Evolutionary conservation across 2,329 filamentous ascomycete species (phyloP), one percentile per base, ranked within the genome.

Genomic region (Penicillium sp.): DNA sequence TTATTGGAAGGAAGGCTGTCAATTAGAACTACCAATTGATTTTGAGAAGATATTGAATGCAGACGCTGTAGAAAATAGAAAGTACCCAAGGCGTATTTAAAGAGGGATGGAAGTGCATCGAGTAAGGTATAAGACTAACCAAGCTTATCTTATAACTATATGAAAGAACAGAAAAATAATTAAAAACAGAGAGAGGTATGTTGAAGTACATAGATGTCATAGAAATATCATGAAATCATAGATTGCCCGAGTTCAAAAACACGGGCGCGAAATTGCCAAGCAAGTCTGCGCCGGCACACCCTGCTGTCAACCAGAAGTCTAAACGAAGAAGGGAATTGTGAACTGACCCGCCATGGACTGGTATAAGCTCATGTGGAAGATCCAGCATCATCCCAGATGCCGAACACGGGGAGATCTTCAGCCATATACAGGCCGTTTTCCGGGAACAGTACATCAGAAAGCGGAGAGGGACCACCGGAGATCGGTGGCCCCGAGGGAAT

Each of bases 371-470:
- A 37, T 9, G 20, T n/a, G 3, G 12, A 24, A 9, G 27, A 39
- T 58, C 53, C 63, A 10, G 54, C 32, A 18, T 68, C 56, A 1
- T 55, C 65, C 44, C 66, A 68, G 5, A 67, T 54, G 3, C 65
- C 66, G 47, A 68, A 67, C 1, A 65, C 59, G 0, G 64, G 62
- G 6, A 68, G 52, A 46, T 68, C 66, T 28, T 68, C 66, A 0
- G 66, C 65, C 62, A 66, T 65, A 29, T 68, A 68, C 6, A 68
- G 53, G 1, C 65, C 65, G 35, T 66, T 67, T 4, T 67, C 65
- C 0, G 66, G 60, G 13, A 68, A 55, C 4, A 68, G 59, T 33
- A 67, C 52, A 47, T 67, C 66, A 3, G 66, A 68, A 3, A 66
- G 51, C 1, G 66, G 66, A 1, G 66, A 68, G 12, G 64, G 65